phyloP scores from a whole-genome alignment of 805 yeast genomes.

The Candida ovalis region DNA sequence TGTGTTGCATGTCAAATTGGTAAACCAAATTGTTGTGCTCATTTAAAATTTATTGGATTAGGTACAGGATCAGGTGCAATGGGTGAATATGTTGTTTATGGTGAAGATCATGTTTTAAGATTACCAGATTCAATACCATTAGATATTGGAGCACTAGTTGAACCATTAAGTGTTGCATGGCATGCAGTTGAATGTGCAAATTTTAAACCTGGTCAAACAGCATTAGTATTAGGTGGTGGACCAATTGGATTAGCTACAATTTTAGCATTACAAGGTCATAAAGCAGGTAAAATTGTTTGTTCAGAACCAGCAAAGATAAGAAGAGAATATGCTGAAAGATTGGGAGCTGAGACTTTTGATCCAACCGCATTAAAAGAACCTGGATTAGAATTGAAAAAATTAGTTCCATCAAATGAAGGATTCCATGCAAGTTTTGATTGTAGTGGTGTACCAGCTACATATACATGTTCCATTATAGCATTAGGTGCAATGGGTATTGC shows the following conservation, averaged over 20 bases:
- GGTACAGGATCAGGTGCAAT: constrained; percentile 49
- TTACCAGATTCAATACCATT: constrained; percentile 28
- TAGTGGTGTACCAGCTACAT: constrained; percentile 52
- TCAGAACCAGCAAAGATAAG: constrained; percentile 59
- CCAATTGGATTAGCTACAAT: constrained; percentile 58
- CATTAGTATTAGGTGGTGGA: constrained; percentile 53
- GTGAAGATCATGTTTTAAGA: constrained; percentile 32
- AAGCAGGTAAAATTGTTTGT: constrained; percentile 45
- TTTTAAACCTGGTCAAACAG: constrained; percentile 39
- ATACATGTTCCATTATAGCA: constrained; percentile 46
- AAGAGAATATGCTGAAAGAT: constrained; percentile 49
- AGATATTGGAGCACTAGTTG: constrained; percentile 46
- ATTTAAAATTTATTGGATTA: constrained; percentile 43
- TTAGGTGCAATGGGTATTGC: constrained; percentile 51
- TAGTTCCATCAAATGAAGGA: constrained; percentile 42
- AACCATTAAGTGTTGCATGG: constrained; percentile 59
- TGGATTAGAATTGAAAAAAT: constrained; percentile 34
- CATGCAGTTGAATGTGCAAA: constrained; percentile 52
- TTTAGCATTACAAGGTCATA: constrained; percentile 46
- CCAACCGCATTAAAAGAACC: constrained; percentile 41
- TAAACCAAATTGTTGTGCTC: constrained; percentile 20
- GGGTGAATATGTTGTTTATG: constrained; percentile 38
- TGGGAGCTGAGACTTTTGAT: constrained; percentile 48
- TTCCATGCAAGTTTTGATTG: constrained; percentile 50
- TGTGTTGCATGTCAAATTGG: constrained; percentile 43